These are phyloP conservation scores for Annulohypoxylon moriforme DNA, from an alignment of 495 filamentous ascomycete genomes.

Conservation along the genomic window DNA sequence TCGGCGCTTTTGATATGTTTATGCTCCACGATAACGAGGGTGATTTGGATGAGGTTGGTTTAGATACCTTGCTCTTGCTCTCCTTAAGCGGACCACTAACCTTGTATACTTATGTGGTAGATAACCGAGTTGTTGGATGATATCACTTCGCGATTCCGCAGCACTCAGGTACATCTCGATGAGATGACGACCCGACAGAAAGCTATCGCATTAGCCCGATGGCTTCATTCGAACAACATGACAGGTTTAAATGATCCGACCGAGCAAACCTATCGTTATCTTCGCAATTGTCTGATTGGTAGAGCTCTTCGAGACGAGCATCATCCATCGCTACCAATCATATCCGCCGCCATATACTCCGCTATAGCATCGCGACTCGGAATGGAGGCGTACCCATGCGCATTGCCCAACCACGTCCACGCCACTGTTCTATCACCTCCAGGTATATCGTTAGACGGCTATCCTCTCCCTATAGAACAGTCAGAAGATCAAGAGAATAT, in stretches of 20 bases:
- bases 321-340: conserved; percentile 81
- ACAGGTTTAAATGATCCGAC: conserved; percentile 68
- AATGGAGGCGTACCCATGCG: conserved; percentile 76
- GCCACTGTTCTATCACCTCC: conserved; percentile 71
- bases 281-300: conserved; percentile 88
- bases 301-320: conserved; percentile 73
- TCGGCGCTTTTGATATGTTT: conserved; percentile 90
- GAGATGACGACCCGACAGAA: conserved; percentile 69
- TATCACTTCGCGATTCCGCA: conserved; percentile 65
- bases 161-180: conserved; percentile 61
- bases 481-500: conserved; percentile 63
- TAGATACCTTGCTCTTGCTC: not conserved
- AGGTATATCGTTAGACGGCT: conserved; percentile 72
- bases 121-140: conserved; percentile 71
- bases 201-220: conserved; percentile 73
- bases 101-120: conserved; percentile 49
- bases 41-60: conserved; percentile 76
- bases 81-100: conserved; percentile 6
- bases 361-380: conserved; percentile 66
- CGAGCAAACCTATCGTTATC: conserved; percentile 74
- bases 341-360: conserved; percentile 71
- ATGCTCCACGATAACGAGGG: conserved; percentile 75
- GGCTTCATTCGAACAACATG: conserved; percentile 72
- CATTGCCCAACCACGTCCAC: conserved; percentile 83
- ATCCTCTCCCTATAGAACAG: conserved; percentile 34